Base-by-base conservation (phyloP, 495 filamentous ascomycete genomes). In the Beverwykella pulmonaria region DNA sequence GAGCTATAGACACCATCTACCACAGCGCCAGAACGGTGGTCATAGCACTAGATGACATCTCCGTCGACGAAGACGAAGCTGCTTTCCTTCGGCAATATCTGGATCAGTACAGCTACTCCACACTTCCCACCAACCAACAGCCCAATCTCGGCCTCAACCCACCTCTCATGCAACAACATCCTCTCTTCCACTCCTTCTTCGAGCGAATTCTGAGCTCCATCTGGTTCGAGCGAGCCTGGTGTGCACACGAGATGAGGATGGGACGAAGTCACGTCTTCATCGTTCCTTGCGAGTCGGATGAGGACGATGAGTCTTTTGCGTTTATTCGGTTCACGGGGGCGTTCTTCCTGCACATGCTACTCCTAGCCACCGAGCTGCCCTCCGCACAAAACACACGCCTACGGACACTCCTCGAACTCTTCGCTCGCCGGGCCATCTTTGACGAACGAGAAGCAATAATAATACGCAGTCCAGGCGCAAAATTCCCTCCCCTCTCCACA, bases 201-300 rank as follows among this genome's bases (percentile, higher is more conserved):
- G 53, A 65, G 17, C 70, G 73, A 49, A 52, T 76, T 1, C 29
- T 76, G 29, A 56, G 60, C n/a, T 76, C 74, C n/a, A 63, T 63
- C 2, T 76, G 72, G 72, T 76, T 76, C 52, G 65, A 67, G 46
- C 57, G 74, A 29, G 74, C 74, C 10, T 76, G 74, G 74, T 76
- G 74, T 56, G 62, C 70, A 29, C 74, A 74, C 47, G 74, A 76
- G 55, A 71, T 76, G 74, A 15, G 72, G 36, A 60, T 74, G 22
- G 74, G 67, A 9, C 34, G 68, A 23, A 65, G 61, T 9, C 70
- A 74, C 55, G 61, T 76, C 22, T 76, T 76, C 48, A 55, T 76
- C 0, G 59, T 76, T 15, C 72, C 74, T 17, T 70, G 65, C 50
- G 15, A n/a, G 1, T 23, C 57, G 17, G 29, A 48, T 19, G 56